Evolutionary conservation across 352 stramenopile genomes (phyloP).

Genomic region (Globisporangium solare): DNA sequence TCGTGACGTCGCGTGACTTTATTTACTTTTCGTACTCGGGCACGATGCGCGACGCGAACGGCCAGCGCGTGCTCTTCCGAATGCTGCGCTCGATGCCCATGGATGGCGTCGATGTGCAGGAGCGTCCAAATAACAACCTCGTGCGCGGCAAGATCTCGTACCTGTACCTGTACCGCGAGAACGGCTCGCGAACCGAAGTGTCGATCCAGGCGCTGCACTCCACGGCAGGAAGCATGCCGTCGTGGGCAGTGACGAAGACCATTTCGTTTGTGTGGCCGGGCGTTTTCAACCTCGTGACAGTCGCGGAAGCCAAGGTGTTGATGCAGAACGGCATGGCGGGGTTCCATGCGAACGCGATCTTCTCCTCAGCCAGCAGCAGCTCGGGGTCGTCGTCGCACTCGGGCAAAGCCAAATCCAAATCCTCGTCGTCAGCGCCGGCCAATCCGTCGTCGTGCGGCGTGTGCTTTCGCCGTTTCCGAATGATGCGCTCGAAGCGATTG

Average conservation of each 20-base stretch:
- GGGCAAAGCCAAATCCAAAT: not conserved
- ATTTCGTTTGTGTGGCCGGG: conserved; percentile 31
- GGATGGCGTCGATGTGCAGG: conserved; percentile 26
- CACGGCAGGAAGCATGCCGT: conserved; percentile 28
- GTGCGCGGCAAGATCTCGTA: conserved; percentile 40
- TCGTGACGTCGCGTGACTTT: conserved; percentile 37
- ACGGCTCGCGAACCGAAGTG: conserved; percentile 25
- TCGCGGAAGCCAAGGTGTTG: conserved; percentile 25
- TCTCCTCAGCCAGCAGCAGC: conserved; percentile 9
- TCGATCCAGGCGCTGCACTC: conserved; percentile 31
- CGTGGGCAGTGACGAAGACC: conserved; percentile 33
- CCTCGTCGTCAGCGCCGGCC: conserved; percentile 3
- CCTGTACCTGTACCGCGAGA: conserved; percentile 31
- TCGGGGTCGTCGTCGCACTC: not conserved
- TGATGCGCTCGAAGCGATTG: conserved; percentile 30
- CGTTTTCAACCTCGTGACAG: conserved; percentile 28
- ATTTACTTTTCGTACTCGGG: conserved; percentile 42
- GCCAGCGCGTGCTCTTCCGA: conserved; percentile 33
- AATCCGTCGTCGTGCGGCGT: conserved; percentile 24
- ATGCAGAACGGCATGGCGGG: conserved; percentile 20
- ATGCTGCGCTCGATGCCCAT: conserved; percentile 37
- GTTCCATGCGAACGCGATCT: conserved; percentile 7
- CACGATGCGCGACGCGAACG: conserved; percentile 22
- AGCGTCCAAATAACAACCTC: conserved; percentile 22
- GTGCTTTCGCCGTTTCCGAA: conserved; percentile 31